Evolutionary conservation across 345 rosid genomes (phyloP), one percentile per base, ranked within the genome.

Genomic region (Toxicodendron radicans): DNA sequence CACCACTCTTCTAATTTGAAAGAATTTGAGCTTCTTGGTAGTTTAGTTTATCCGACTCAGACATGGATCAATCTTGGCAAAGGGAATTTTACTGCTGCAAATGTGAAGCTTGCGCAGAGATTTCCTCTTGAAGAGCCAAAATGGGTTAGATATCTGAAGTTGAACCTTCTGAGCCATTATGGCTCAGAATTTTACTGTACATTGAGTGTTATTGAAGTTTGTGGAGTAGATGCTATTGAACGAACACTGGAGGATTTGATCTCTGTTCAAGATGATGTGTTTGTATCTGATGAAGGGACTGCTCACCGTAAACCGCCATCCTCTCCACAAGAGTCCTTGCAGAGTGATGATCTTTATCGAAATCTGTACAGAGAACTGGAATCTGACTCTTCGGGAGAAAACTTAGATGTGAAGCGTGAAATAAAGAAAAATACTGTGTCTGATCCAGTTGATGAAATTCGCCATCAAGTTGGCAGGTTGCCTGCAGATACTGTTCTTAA

Each of bases 101-200:
- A 92, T 81, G 94, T 81, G 73, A 93, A 90, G 85, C 91, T 76
- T 61, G 87, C 83, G 73, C 97, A 88, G 83, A 87, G 85, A 57
- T 92, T 90, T 83, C 76, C 80, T 66, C 90, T 96, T 64, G 76
- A 56, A 16, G 93, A 93, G 71, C 94, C 93, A 20, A 87, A 88
- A 74, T 92, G 98, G 97, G 97, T 82, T 58, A 89, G 97, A 77
- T 96, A 96, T 76, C 75, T 96, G 41, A 96, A 86, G 78, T 85
- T 93, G 58, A 92, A 77, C 73, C 88, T 96, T 72, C 68, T 86
- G 20, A 88, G 86, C 76, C 98, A 96, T 76, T 80, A 89, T 72
- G 98, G 99, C 7, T 83, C 91, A 45, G 99, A 96, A 82, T 93
- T 96, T 82, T 96, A 96, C 73, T 96, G 99, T 76, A 96, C 99